phyloP scores from a whole-genome alignment of 305 asterid genomes.

The Andrographis paniculata region DNA sequence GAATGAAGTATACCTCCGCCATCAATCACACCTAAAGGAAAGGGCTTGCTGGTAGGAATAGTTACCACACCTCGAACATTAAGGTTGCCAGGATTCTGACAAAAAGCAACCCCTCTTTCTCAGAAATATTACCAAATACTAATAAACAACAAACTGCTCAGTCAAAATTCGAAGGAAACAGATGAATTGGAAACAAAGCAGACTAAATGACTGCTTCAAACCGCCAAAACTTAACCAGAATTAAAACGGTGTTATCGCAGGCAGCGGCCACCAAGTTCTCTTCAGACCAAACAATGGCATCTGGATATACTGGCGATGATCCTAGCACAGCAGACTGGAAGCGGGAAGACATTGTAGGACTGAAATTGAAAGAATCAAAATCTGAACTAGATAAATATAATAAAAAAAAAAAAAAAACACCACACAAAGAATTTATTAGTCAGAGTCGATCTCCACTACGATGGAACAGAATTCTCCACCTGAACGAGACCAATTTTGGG shows the following conservation, averaged over 20 bases:
- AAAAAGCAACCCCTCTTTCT: slow-evolving; percentile 2
- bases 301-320: slow-evolving; percentile 53
- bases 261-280: slow-evolving; percentile 86
- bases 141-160: too few species aligned
- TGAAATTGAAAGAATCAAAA: slow-evolving; percentile 1
- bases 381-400: neutral
- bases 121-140: neutral
- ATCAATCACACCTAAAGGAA: slow-evolving; percentile 59
- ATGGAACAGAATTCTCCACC: too few species aligned
- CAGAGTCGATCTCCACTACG: too few species aligned
- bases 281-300: slow-evolving; percentile 85
- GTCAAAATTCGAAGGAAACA: neutral
- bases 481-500: too few species aligned
- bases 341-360: slow-evolving; percentile 35
- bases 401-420: too few species aligned
- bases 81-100: slow-evolving; percentile 64
- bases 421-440: too few species aligned
- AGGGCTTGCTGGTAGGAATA: slow-evolving; percentile 44
- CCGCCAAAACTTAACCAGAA: slow-evolving; percentile 38
- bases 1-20: slow-evolving; percentile 37
- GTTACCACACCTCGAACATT: slow-evolving; percentile 75
- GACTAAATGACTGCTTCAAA: neutral
- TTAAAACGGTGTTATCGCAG: slow-evolving; percentile 43
- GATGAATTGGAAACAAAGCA: neutral
- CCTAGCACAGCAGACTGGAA: slow-evolving; percentile 55